These are phyloP conservation scores for Ascochyta lentis DNA, from an alignment of 2,329 filamentous ascomycete genomes.

Conservation along the genomic window DNA sequence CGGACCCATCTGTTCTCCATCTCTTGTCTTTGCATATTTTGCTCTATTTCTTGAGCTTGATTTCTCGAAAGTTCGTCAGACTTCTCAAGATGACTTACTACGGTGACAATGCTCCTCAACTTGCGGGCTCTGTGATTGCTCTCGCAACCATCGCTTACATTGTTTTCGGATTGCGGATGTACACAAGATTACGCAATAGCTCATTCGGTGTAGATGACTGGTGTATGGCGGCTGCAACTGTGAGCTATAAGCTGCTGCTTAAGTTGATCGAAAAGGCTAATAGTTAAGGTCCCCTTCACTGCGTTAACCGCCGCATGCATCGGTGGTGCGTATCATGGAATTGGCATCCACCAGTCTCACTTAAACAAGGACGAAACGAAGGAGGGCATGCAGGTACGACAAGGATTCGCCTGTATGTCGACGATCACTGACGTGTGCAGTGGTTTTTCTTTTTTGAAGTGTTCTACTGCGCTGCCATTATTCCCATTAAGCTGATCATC, in stretches of 20 bases:
- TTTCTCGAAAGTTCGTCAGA: background rate
- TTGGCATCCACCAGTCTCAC: slow-evolving; percentile 22
- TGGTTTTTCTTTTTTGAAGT: slow-evolving; percentile 50
- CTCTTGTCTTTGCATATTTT: background rate
- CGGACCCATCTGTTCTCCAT: background rate
- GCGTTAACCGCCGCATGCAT: slow-evolving; percentile 20
- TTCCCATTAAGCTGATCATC: slow-evolving; percentile 48
- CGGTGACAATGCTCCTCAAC: slow-evolving; percentile 15
- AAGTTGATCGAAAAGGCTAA: background rate
- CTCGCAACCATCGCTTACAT: slow-evolving; percentile 23
- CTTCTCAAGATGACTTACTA: slow-evolving; percentile 5
- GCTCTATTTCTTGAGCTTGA: background rate
- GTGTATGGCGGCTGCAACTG: slow-evolving; percentile 25
- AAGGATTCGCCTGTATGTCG: background rate
- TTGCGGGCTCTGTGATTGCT: slow-evolving; percentile 28
- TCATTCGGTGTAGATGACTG: slow-evolving; percentile 43
- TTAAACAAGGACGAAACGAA: background rate
- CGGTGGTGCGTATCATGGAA: slow-evolving; percentile 4
- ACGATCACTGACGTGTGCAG: slow-evolving; percentile 20
- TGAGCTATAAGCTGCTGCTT: background rate
- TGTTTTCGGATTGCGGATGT: slow-evolving; percentile 24
- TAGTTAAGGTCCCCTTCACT: slow-evolving; percentile 5
- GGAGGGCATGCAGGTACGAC: slow-evolving; percentile 27
- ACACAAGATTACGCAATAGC: slow-evolving; percentile 23
- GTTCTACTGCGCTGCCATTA: slow-evolving; percentile 47